Evolutionary conservation across 305 asterid genomes (phyloP).

Genomic region (Solanum hybrid): DNA sequence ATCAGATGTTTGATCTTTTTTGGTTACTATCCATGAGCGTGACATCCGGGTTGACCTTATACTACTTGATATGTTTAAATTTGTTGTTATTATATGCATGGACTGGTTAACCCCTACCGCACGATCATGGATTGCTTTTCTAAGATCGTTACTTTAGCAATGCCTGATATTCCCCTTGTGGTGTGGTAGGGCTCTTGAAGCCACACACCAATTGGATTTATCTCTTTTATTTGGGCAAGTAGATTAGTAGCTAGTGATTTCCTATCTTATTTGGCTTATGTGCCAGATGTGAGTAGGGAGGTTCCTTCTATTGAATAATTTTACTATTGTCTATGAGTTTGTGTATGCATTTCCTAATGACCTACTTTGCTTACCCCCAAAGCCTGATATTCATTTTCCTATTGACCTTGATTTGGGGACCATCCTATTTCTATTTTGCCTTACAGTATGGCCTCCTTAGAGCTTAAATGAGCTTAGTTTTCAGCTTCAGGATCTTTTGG

Average conservation of each 20-base stretch:
- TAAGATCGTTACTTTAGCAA: neutral
- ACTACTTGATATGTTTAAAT: neutral
- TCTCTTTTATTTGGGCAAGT: neutral
- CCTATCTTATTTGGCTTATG: neutral
- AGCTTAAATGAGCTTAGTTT: too few relatives aligned
- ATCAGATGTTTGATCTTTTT: neutral
- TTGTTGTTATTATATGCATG: neutral
- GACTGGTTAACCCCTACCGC: neutral
- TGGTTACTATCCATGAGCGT: neutral
- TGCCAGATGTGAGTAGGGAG: neutral
- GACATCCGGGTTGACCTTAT: neutral
- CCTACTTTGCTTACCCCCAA: too few relatives aligned
- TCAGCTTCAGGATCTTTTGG: too few relatives aligned
- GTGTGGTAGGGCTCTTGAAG: neutral
- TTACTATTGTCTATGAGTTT: too few relatives aligned
- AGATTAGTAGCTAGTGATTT: neutral
- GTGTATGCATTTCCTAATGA: too few relatives aligned
- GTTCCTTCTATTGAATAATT: neutral
- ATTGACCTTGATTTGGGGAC: too few relatives aligned
- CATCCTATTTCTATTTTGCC: too few relatives aligned
- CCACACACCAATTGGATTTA: neutral
- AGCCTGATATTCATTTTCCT: too few relatives aligned
- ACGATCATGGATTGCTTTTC: neutral
- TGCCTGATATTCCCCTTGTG: neutral
- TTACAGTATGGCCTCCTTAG: too few relatives aligned